Evolutionary conservation across 352 stramenopile species (phyloP), one percentile per base, ranked within the genome.

Genomic region (Phytophthora multivora): DNA sequence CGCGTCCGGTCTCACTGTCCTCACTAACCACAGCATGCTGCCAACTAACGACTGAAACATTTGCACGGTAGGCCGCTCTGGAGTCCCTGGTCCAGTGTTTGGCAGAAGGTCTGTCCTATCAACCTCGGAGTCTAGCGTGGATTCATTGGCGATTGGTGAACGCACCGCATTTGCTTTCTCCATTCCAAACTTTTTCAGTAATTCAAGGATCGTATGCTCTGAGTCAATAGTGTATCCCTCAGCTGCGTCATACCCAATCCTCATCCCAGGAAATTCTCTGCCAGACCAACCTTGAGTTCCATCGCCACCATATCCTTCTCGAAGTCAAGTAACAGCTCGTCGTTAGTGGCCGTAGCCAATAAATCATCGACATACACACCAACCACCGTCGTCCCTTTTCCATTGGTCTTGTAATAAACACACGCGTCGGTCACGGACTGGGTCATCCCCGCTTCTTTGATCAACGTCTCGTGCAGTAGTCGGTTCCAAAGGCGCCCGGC

Each of bases 231-330:
- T 16, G 42, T 50, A 50, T 5, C 18, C 23, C 3, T 1, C 33
- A 1, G 12, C 2, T 1, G 9, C 42, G 3, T 35, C 3, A 10
- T 50, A 50, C 12, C 15, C 21, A 50, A 35, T 50, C 4, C 42
- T 28, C 42, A 50, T 50, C 42, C 42, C 12, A 50, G 11, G 19
- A 50, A 31, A 10, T 50, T 50, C 5, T 50, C 42, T 4, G 21
- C 42, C 3, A 31, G 5, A 5, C 42, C 21, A 3, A 50, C 21
- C 6, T 50, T 50, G 21, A 50, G 19, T 50, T 50, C 21, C 42
- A 50, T 35, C 0, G 10, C 5, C 5, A 1, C 5, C 42, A 35
- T 50, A 4, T 19, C 7, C 19, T 16, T 10, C 21, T 31, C 42
- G 19, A 50, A 33, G 7, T 50, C 42, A 4, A 9, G 2, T 4